Percentiles rank a stretch among this genome's conserved stretches.
phyloP scores from a whole-genome alignment of 2,329 filamentous ascomycete species.

The Neonectria neomacrospora region DNA sequence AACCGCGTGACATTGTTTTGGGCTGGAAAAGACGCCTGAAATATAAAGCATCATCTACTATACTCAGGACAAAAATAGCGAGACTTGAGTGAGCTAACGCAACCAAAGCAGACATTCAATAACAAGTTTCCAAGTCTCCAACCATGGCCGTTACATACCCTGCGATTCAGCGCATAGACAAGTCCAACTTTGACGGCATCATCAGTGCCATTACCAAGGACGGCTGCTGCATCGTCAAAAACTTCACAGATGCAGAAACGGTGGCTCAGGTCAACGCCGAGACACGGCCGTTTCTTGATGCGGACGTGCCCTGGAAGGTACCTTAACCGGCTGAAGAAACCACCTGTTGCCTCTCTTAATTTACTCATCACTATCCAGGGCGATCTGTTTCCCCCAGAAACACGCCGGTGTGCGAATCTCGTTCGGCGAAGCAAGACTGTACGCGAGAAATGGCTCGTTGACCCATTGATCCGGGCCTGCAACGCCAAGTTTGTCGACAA shows the following conservation, averaged over 20 bases:
- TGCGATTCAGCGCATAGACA: conserved; percentile 18
- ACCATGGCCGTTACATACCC: conserved; percentile 21
- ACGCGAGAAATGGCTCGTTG: conserved; percentile 18
- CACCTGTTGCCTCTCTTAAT: too few relatives aligned
- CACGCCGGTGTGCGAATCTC: conserved; percentile 18
- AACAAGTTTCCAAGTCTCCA: neutral
- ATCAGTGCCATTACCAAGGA: conserved; percentile 16
- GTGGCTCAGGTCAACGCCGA: conserved; percentile 20
- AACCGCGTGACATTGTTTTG: neutral
- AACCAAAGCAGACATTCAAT: neutral
- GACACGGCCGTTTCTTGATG: conserved; percentile 20
- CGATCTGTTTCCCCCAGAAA: conserved; percentile 20
- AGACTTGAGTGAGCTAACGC: neutral
- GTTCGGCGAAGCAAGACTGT: conserved; percentile 18
- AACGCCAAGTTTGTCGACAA: conserved; percentile 22
- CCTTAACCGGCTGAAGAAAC: too few relatives aligned
- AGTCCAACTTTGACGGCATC: conserved; percentile 18
- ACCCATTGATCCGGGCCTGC: conserved; percentile 15
- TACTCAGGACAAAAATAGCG: neutral
- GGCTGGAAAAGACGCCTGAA: neutral
- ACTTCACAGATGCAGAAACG: conserved; percentile 16
- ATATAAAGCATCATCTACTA: conserved; percentile 9
- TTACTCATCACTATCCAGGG: neutral
- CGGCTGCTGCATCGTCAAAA: conserved; percentile 20
- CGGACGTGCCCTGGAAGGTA: conserved; percentile 23